Evolutionary conservation across 1,284 basidiomycete species (phyloP), one percentile per base, ranked within the genome.

Genomic region (Bjerkandera adusta): DNA sequence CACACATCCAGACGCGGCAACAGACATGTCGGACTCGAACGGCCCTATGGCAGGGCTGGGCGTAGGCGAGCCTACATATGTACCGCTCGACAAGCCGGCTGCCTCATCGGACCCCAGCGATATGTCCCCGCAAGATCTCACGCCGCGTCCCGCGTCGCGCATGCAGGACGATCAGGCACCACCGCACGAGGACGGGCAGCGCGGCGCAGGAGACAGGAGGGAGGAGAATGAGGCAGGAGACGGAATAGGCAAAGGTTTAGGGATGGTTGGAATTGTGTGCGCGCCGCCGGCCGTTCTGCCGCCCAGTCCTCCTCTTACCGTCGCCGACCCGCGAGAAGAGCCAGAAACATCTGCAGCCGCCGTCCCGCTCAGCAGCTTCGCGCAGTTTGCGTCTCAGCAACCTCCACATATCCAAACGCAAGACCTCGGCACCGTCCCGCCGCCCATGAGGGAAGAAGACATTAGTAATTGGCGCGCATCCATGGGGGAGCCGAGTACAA

Each of bases 401-500:
- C 10, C 26, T 4, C n/a, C 20, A 15, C 27, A 24, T 22, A 29
- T 15, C n/a, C n/a, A n/a, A n/a, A n/a, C n/a, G n/a, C n/a, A n/a
- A n/a, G n/a, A n/a, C n/a, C n/a, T n/a, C n/a, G n/a, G n/a, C n/a
- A n/a, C n/a, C 35, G 34, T 34, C 1, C 45, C 40, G 4, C 35
- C 49, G 22, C 20, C 29, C 13, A 51, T 54, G 39, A 56, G 58
- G 22, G 66, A 70, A 42, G 57, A 53, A 44, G 65, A 65, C 39
- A 55, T 59, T 15, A 63, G 49, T 8, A 59, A 64, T 29, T 57
- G 55, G 52, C 45, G 46, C 13, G 45, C 44, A 20, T 57, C 55
- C 24, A 48, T 50, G 49, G 37, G 41, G 24, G 34, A 21, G 18
- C 27, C 16, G 22, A 15, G 18, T 20, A 15, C 27, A 2, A 27